A percentile compares a stretch with the other conserved stretches of the same genome.
phyloP scores from a whole-genome alignment of 2,329 filamentous ascomycete genomes.

The Colletotrichum costaricense region DNA sequence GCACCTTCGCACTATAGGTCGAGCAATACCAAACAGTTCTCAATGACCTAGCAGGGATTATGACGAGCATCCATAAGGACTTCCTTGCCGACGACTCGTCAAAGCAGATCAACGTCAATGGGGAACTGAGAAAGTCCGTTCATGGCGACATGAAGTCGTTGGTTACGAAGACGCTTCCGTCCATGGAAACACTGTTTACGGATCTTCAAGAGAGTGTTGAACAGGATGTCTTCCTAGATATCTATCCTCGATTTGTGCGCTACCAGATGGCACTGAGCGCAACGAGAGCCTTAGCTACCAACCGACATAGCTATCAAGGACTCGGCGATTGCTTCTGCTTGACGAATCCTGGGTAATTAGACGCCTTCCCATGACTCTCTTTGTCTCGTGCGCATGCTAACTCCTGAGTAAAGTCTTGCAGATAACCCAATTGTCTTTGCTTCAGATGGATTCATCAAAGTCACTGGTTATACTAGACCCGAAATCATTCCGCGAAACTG shows the following conservation, averaged over 20 bases:
- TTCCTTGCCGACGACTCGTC: constrained; percentile 44
- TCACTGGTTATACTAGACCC: constrained; percentile 59
- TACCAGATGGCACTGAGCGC: constrained; percentile 61
- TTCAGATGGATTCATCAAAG: constrained; percentile 62
- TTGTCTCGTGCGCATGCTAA: neutral
- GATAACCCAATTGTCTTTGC: constrained; percentile 63
- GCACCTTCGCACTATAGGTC: constrained; percentile 39
- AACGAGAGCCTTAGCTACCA: constrained; percentile 53
- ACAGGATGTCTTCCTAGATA: constrained; percentile 54
- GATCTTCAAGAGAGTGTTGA: constrained; percentile 58
- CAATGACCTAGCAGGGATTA: constrained; percentile 48
- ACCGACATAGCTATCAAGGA: constrained; percentile 58
- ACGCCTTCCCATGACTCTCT: neutral
- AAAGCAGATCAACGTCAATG: constrained; percentile 55
- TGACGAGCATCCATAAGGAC: constrained; percentile 49
- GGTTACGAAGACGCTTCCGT: constrained; percentile 56
- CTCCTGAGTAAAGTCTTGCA: constrained; percentile 47
- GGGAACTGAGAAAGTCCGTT: constrained; percentile 51
- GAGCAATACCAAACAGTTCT: constrained; percentile 57
- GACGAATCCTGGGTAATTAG: constrained; percentile 55
- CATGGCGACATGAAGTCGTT: constrained; percentile 60
- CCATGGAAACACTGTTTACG: constrained; percentile 56
- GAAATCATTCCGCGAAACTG: constrained; percentile 64
- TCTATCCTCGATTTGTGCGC: constrained; percentile 65
- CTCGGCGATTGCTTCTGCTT: constrained; percentile 70